Evolutionary conservation across 2,329 filamentous ascomycete species (phyloP), one percentile per base, ranked within the genome.

Genomic region (Malbranchea cinnamomea): DNA sequence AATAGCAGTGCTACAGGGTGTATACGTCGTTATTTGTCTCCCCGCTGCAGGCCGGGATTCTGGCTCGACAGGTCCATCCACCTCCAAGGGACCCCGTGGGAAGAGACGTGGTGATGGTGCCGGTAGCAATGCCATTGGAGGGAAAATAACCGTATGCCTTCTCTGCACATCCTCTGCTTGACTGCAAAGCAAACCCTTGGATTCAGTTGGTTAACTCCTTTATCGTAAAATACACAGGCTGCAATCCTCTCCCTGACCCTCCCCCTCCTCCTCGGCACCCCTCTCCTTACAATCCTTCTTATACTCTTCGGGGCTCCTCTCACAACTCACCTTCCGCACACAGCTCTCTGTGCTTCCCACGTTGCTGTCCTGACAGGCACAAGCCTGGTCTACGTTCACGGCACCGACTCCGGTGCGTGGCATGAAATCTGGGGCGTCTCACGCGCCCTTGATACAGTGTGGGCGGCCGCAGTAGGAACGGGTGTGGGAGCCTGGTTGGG

Each of bases 231-330:
- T 33, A 29, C 40, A 34, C 47, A 93, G 66, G 74, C 81, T 2
- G 66, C 71, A 2, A 65, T 89, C 40, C 62, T 85, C 34, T 76
- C 79, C 5, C 67, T 87, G 18, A 58, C 67, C 9, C 46, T 68
- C 11, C 54, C 56, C 4, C 41, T 52, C 28, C 51, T 68, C 36
- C 60, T 71, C 30, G 63, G 65, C 4, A 62, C 69, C 0, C 72
- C 73, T 2, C 47, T 72, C 20, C 59, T 77, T 25, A 56, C 65
- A 50, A 50, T 71, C 24, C 57, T 74, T 21, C 68, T 91, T 45
- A 65, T 95, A 46, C 78, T 95, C 41, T 91, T 94, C 55, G 89
- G 89, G 47, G 89, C 87, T 5, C 89, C 89, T 0, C 63, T 92
- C 31, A 80, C 87, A 18, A 82, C 81, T 1, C 81, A 94, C 52